Percentiles rank a stretch among this genome's conserved stretches.
These are phyloP conservation scores for Apiosordaria backusii DNA, from an alignment of 495 filamentous ascomycete genomes.

Conservation along the genomic window DNA sequence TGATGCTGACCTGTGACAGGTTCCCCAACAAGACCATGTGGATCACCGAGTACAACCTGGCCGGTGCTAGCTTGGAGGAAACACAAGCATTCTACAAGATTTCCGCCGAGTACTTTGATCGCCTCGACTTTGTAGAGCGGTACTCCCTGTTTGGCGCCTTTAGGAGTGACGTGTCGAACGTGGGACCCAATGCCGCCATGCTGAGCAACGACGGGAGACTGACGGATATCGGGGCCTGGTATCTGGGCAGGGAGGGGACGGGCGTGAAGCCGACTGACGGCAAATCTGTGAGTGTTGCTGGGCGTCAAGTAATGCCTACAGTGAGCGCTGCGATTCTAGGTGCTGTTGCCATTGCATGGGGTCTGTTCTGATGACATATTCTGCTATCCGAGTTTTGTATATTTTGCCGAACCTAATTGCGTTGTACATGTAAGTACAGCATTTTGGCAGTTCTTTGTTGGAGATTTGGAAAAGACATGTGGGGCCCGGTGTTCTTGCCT, in stretches of 20 bases:
- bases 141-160: slow-evolving; percentile 77
- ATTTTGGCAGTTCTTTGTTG: too few relatives aligned
- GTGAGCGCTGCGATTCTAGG: not conserved
- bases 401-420: too few relatives aligned
- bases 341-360: not conserved
- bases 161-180: slow-evolving; percentile 59
- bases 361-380: not conserved
- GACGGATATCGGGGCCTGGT: slow-evolving; percentile 74
- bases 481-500: too few relatives aligned
- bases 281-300: not conserved
- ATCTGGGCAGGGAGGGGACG: slow-evolving; percentile 55
- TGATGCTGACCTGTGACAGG: slow-evolving; percentile 21
- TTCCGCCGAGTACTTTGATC: slow-evolving; percentile 61
- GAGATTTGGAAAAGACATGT: too few relatives aligned
- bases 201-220: slow-evolving; percentile 57
- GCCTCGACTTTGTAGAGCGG: slow-evolving; percentile 53
- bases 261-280: slow-evolving; percentile 31
- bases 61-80: slow-evolving; percentile 46
- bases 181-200: slow-evolving; percentile 66
- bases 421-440: too few relatives aligned
- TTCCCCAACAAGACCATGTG: slow-evolving; percentile 62
- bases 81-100: slow-evolving; percentile 65
- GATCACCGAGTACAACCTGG: slow-evolving; percentile 68
- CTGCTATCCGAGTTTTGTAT: too few relatives aligned
- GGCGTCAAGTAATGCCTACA: slow-evolving; percentile 2